Conservation (phyloP, 2,329 filamentous ascomycete genomes). For the Aspergillus sp. region DNA sequence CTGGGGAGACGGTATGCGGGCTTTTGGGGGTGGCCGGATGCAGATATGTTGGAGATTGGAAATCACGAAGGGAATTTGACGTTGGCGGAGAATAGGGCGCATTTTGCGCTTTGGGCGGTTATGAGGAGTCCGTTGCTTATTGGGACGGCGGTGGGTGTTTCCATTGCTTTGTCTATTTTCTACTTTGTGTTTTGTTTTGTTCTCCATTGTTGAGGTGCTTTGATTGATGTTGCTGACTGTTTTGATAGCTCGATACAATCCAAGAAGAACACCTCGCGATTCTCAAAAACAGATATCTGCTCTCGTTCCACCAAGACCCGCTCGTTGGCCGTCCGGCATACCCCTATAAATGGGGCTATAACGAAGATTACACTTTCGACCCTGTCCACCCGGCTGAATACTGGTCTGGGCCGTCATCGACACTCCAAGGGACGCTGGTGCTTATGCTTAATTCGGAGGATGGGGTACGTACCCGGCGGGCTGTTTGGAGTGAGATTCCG, state of each 20-base stretch:
- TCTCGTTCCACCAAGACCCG: constrained; percentile 50
- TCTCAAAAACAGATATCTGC: constrained; percentile 43
- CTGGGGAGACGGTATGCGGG: constrained; percentile 41
- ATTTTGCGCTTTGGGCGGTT: constrained; percentile 54
- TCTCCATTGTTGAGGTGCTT: no score
- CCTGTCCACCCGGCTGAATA: constrained; percentile 35
- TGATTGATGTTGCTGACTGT: no score
- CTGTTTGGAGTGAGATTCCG: constrained; percentile 31
- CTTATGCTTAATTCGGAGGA: constrained; percentile 34
- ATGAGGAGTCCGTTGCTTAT: constrained; percentile 55
- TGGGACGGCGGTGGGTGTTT: constrained; percentile 39
- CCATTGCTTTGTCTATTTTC: no score
- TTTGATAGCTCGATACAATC: constrained; percentile 36
- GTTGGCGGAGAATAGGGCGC: constrained; percentile 47
- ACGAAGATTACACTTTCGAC: constrained; percentile 36
- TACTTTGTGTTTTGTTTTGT: no score
- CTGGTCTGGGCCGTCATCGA: constrained; percentile 35
- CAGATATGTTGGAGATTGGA: constrained; percentile 54
- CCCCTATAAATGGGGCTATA: constrained; percentile 43
- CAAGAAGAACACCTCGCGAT: constrained; percentile 39
- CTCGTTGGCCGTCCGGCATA: constrained; percentile 43
- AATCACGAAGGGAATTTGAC: constrained; percentile 50
- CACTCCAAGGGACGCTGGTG: constrained; percentile 28
- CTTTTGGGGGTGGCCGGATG: constrained; percentile 54
- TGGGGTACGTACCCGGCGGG: constrained; percentile 21